Evolutionary conservation across 2,329 filamentous ascomycete species (phyloP).

Genomic region (Colletotrichum sp.): DNA sequence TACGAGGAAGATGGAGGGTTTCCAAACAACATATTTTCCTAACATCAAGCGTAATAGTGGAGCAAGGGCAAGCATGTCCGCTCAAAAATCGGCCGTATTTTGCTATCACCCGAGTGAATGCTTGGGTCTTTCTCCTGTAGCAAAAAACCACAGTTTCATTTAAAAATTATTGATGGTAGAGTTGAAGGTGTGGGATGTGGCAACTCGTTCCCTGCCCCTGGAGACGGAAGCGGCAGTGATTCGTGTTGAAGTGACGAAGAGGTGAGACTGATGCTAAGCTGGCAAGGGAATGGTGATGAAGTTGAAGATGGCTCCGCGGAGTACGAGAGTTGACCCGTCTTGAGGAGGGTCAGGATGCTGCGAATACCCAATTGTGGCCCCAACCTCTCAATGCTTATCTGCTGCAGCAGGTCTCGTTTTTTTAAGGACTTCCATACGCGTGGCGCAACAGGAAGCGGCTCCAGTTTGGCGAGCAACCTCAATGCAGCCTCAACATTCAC

Average conservation of each 20-base stretch:
- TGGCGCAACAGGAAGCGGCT: fast-evolving
- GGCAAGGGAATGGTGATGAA: not conserved
- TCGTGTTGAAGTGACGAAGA: not conserved
- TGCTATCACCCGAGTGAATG: too few species aligned
- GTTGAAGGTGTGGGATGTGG: not conserved
- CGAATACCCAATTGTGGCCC: too few species aligned
- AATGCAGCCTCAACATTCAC: not conserved
- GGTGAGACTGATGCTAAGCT: not conserved
- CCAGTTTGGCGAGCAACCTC: not conserved
- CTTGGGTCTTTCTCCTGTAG: too few species aligned
- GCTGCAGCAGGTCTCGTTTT: not conserved
- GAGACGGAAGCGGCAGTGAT: not conserved
- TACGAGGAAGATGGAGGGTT: too few species aligned
- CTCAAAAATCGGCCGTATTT: too few species aligned
- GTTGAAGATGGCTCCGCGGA: not conserved
- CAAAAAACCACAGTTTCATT: too few species aligned
- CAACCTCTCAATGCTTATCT: not conserved
- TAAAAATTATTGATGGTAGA: not conserved
- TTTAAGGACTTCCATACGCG: not conserved
- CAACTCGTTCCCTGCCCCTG: too few species aligned
- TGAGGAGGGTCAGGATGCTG: too few species aligned
- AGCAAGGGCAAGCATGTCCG: too few species aligned
- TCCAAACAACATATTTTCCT: too few species aligned
- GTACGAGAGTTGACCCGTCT: not conserved
- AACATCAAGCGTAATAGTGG: too few species aligned